Evolutionary conservation across 2,329 filamentous ascomycete genomes (phyloP).

Genomic region (Helicocarpus griseus): DNA sequence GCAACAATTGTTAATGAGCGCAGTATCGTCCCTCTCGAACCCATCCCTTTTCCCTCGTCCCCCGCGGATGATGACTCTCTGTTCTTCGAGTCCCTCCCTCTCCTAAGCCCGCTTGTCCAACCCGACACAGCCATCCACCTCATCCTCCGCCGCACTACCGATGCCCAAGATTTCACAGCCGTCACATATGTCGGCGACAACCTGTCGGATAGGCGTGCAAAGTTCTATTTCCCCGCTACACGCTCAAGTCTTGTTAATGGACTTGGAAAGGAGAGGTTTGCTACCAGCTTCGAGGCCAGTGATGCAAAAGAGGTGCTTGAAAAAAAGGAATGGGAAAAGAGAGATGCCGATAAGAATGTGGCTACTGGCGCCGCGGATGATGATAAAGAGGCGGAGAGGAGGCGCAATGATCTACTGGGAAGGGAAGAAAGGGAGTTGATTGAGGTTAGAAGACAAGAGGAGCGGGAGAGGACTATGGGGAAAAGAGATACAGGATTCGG

Average conservation of each 20-base stretch:
- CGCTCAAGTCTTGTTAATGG: conserved; percentile 51
- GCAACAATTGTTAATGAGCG: conserved; percentile 36
- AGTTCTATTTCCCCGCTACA: conserved; percentile 57
- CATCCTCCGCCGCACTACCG: conserved; percentile 42
- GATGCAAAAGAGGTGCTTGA: conserved; percentile 48
- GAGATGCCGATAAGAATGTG: conserved; percentile 37
- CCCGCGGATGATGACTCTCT: conserved; percentile 23
- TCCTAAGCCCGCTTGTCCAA: conserved; percentile 42
- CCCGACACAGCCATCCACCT: conserved; percentile 51
- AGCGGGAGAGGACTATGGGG: conserved; percentile 45
- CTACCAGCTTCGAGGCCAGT: conserved; percentile 46
- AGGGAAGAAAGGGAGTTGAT: conserved; percentile 50
- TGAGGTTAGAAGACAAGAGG: conserved; percentile 50
- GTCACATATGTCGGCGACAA: conserved; percentile 55
- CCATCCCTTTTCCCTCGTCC: conserved; percentile 30
- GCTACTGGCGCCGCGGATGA: conserved; percentile 12
- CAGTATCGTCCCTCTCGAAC: conserved; percentile 30
- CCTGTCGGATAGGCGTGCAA: conserved; percentile 52
- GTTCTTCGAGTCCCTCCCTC: conserved; percentile 43
- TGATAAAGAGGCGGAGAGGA: conserved; percentile 15
- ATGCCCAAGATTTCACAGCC: conserved; percentile 37
- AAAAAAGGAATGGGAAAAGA: conserved; percentile 44
- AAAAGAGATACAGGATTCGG: conserved; percentile 40
- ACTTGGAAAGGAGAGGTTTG: conserved; percentile 52
- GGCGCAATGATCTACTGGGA: conserved; percentile 47